phyloP scores from a whole-genome alignment of 371 early-diverging fungal species.

The Apophysomyces elegans region DNA sequence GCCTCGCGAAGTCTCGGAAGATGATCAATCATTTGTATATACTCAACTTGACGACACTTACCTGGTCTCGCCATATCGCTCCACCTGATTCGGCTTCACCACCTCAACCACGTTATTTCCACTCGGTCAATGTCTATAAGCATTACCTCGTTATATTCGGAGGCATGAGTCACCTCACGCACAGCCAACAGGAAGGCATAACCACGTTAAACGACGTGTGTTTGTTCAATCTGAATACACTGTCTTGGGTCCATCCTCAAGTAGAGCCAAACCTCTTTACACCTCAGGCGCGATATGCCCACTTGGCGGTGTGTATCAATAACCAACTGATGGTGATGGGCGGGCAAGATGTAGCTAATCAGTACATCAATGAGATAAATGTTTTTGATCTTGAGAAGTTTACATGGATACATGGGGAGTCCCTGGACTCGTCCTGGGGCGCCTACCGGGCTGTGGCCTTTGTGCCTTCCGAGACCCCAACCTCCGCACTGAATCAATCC shows the following conservation, averaged over 20 bases:
- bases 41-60: conserved; percentile 59
- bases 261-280: conserved; percentile 44
- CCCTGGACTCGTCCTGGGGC: conserved; percentile 69
- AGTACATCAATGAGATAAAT: conserved; percentile 74
- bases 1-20: conserved; percentile 67
- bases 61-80: conserved; percentile 53
- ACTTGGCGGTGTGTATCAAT: conserved; percentile 60
- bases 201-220: conserved; percentile 68
- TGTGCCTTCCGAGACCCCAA: conserved; percentile 17
- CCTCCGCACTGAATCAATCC: conserved; percentile 23
- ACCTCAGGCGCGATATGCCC: conserved; percentile 76
- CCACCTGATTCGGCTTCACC: conserved; percentile 43
- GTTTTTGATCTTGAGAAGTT: conserved; percentile 64
- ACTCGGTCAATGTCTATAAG: conserved; percentile 70
- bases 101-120: conserved; percentile 73
- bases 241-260: conserved; percentile 62
- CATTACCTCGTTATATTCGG: conserved; percentile 64
- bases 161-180: conserved; percentile 58
- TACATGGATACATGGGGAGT: conserved; percentile 65
- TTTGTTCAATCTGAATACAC: conserved; percentile 58
- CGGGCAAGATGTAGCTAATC: conserved; percentile 76
- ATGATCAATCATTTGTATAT: conserved; percentile 74
- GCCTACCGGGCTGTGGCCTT: conserved; percentile 79
- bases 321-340: conserved; percentile 71
- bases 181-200: conserved; percentile 30